A percentile compares a stretch with the other conserved stretches of the same genome.
Conservation (phyloP, 1,284 basidiomycete species). For the Violaceomyces palustris region DNA sequence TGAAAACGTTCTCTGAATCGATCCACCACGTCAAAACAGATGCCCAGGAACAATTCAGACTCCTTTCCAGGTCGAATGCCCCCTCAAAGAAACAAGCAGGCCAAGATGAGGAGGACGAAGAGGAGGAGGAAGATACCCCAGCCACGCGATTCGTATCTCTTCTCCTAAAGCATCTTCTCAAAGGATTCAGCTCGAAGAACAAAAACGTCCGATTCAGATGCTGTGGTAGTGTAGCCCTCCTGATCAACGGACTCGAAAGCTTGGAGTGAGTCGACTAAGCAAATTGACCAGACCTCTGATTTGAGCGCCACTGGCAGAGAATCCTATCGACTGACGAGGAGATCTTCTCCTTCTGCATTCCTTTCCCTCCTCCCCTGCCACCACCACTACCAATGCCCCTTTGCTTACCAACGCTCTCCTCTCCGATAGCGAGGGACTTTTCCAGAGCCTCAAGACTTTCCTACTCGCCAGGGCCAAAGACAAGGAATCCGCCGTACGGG, state of each 20-base stretch:
- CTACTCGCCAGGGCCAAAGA: constrained; percentile 76
- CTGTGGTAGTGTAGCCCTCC: constrained; percentile 63
- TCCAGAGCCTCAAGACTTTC: constrained; percentile 63
- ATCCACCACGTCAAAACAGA: too few species aligned
- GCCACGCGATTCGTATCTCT: constrained; percentile 67
- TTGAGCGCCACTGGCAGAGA: too few species aligned
- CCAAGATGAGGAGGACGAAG: constrained; percentile 55
- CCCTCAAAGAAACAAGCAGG: constrained; percentile 34
- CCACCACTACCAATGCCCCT: neutral
- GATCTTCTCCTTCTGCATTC: too few species aligned
- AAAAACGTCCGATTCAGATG: constrained; percentile 79
- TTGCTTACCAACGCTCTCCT: constrained; percentile 12
- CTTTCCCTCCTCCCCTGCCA: too few species aligned
- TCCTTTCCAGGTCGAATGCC: too few species aligned
- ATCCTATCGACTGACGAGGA: too few species aligned
- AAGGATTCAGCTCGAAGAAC: constrained; percentile 82
- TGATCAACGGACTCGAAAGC: constrained; percentile 33
- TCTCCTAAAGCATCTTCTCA: constrained; percentile 71
- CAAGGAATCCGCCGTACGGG: constrained; percentile 76
- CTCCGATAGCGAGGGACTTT: constrained; percentile 70
- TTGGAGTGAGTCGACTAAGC: constrained; percentile 8
- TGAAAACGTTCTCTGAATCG: too few species aligned
- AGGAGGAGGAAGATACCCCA: constrained; percentile 68
- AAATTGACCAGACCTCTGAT: too few species aligned
- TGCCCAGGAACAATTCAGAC: constrained; percentile 38